These are phyloP conservation scores for Kalanchoe fedtschenkoi DNA, from an alignment of 164 flowering plant genomes.

Conservation along the genomic window DNA sequence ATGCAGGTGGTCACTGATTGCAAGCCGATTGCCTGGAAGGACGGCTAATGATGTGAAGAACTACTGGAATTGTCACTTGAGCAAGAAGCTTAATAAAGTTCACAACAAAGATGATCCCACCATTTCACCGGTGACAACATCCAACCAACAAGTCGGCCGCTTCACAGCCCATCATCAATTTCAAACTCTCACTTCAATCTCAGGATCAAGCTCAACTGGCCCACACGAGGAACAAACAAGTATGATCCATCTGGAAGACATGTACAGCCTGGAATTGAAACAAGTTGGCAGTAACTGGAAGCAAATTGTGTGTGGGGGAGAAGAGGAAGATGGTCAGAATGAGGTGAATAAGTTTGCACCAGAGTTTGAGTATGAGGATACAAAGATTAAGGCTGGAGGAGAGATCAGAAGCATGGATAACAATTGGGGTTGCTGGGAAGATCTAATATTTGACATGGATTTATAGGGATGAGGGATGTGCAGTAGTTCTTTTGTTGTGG, in stretches of 20 bases:
- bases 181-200: not conserved
- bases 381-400: too few relatives aligned
- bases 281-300: too few relatives aligned
- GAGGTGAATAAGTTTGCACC: too few relatives aligned
- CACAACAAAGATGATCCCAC: not conserved
- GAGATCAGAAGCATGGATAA: too few relatives aligned
- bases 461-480: too few relatives aligned
- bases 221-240: not conserved
- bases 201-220: not conserved
- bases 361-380: too few relatives aligned
- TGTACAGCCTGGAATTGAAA: not conserved
- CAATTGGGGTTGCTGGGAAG: too few relatives aligned
- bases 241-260: not conserved
- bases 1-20: slow-evolving; percentile 6
- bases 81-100: slow-evolving; percentile 3
- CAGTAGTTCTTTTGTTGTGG: too few relatives aligned
- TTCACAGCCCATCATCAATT: slow-evolving; percentile 1
- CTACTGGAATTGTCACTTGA: slow-evolving; percentile 8
- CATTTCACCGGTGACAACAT: not conserved
- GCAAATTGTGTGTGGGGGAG: too few relatives aligned
- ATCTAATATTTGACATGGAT: too few relatives aligned
- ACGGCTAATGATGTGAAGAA: slow-evolving; percentile 8
- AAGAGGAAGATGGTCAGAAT: too few relatives aligned
- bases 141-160: not conserved
- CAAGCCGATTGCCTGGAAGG: slow-evolving; percentile 7